Evolutionary conservation across 805 yeast genomes (phyloP).

Genomic region (Candida mattraensis): DNA sequence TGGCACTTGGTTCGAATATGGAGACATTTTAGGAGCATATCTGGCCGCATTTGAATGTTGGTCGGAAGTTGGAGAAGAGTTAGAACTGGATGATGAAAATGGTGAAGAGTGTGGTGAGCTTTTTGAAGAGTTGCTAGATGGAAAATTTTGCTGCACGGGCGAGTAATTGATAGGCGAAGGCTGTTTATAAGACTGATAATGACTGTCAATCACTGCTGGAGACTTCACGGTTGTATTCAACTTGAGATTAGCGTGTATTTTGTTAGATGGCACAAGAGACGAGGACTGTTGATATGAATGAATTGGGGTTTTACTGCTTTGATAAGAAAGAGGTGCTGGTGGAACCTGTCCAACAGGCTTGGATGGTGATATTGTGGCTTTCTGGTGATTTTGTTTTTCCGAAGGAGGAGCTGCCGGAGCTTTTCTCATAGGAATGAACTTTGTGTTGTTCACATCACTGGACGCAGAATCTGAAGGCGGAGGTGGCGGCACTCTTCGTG

Average conservation of each 20-base stretch:
- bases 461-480: slow-evolving; percentile 29
- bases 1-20: slow-evolving; percentile 23
- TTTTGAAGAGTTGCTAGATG: slow-evolving; percentile 7
- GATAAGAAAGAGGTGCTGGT: slow-evolving; percentile 25
- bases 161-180: slow-evolving; percentile 9
- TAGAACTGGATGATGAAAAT: slow-evolving; percentile 5
- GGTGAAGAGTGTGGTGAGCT: slow-evolving; percentile 9
- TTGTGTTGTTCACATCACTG: slow-evolving; percentile 3
- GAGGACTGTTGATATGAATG: slow-evolving; percentile 3
- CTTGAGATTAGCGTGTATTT: slow-evolving; percentile 19
- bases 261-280: slow-evolving; percentile 8
- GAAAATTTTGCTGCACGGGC: slow-evolving; percentile 4
- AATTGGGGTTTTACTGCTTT: slow-evolving; percentile 10
- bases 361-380: slow-evolving; percentile 9
- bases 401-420: slow-evolving; percentile 40
- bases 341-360: slow-evolving; percentile 28
- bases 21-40: slow-evolving; percentile 9
- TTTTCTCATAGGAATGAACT: slow-evolving; percentile 39
- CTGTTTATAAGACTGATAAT: slow-evolving; percentile 9
- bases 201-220: slow-evolving; percentile 6
- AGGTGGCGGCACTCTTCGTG: slow-evolving; percentile 38
- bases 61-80: slow-evolving; percentile 36
- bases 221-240: slow-evolving; percentile 16
- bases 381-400: slow-evolving; percentile 2
- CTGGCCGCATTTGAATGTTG: slow-evolving; percentile 28